phyloP scores from a whole-genome alignment of 805 yeast species.

The Myxozyma geophila region DNA sequence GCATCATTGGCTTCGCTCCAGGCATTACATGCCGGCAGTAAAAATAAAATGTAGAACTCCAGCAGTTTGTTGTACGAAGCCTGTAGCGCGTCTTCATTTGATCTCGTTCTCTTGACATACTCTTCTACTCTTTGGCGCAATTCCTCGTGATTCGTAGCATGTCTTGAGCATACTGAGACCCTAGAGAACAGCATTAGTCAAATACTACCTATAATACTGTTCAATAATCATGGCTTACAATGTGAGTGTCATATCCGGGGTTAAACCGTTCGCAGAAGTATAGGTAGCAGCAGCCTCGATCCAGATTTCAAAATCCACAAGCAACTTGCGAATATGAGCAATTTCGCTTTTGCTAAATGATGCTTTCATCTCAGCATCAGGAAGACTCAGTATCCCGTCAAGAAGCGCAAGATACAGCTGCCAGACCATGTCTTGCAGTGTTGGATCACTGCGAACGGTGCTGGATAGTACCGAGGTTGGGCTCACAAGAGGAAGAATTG shows the following conservation, averaged over 20 bases:
- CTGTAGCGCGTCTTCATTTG: neutral
- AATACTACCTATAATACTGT: neutral
- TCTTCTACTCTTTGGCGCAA: constrained; percentile 10
- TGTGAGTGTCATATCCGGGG: constrained; percentile 3
- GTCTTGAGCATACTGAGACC: constrained; percentile 14
- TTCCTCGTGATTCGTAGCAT: constrained; percentile 4
- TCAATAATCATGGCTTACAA: constrained; percentile 7
- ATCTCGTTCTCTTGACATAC: neutral
- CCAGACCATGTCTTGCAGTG: constrained; percentile 22
- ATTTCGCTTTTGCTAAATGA: constrained; percentile 19
- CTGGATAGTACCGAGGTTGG: constrained; percentile 9
- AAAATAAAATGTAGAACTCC: constrained; percentile 22
- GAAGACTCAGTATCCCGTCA: constrained; percentile 19
- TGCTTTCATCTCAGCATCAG: neutral
- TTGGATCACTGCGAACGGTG: neutral
- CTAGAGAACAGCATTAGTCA: neutral
- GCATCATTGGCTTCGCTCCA: constrained; percentile 21
- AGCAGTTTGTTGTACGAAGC: constrained; percentile 5
- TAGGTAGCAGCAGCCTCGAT: neutral
- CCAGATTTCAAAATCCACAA: constrained; percentile 17
- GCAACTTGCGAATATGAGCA: neutral
- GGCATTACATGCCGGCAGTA: constrained; percentile 21
- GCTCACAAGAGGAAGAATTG: constrained; percentile 18
- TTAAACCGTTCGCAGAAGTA: neutral
- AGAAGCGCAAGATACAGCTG: constrained; percentile 26